phyloP scores from a whole-genome alignment of 495 filamentous ascomycete species.

The Darksidea phi region DNA sequence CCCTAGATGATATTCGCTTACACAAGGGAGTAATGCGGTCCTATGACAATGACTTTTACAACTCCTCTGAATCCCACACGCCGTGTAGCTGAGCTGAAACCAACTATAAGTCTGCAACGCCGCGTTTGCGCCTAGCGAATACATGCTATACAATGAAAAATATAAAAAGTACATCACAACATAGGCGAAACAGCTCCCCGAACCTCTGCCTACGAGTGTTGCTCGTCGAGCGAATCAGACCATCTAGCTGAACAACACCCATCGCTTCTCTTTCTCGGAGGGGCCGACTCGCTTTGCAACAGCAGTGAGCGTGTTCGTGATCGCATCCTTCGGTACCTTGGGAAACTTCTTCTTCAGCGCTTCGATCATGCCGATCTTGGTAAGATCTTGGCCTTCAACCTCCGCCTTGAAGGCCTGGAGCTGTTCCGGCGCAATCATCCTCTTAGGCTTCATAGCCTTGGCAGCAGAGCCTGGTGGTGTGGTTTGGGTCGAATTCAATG shows the following conservation, averaged over 20 bases:
- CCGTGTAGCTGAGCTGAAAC: no score
- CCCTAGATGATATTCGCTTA: no score
- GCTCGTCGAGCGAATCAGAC: background rate
- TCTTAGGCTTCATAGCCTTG: conserved; percentile 42
- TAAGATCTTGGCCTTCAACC: conserved; percentile 68
- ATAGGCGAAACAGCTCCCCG: no score
- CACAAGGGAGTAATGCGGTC: no score
- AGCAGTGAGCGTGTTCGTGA: conserved; percentile 70
- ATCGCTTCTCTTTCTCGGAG: conserved; percentile 63
- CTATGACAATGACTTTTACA: no score
- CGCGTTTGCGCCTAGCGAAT: background rate
- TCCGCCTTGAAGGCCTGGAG: conserved; percentile 70
- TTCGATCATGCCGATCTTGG: conserved; percentile 74
- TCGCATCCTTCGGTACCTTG: conserved; percentile 65
- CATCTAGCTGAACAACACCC: conserved; percentile 46
- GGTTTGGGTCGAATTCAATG: conserved; percentile 10
- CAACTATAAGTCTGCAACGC: no score
- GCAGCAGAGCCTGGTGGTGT: background rate
- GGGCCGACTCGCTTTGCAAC: conserved; percentile 66
- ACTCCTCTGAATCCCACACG: no score
- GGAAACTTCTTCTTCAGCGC: conserved; percentile 74
- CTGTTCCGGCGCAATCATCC: conserved; percentile 59
- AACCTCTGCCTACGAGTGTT: background rate
- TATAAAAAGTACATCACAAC: background rate
- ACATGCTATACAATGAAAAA: conserved; percentile 2